phyloP scores from a whole-genome alignment of 208 protist genomes.

The Trypanosoma boissoni region DNA sequence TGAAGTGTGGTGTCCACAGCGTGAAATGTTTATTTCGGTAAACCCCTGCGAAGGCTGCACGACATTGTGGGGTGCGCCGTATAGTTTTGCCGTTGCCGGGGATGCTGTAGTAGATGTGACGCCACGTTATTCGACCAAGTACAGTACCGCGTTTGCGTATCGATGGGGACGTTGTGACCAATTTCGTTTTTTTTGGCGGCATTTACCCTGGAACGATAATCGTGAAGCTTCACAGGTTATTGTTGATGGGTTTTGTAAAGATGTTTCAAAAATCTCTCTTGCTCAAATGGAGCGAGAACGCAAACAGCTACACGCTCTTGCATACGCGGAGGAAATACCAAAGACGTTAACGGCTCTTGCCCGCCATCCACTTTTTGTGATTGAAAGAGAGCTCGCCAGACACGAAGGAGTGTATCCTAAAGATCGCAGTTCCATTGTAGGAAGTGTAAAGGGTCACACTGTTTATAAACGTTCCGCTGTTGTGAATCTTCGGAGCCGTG shows the following conservation, averaged over 20 bases:
- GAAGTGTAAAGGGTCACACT: conserved; percentile 76
- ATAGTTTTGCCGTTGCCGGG: conserved; percentile 74
- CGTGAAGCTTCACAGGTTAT: conserved; percentile 76
- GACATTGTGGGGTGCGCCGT: conserved; percentile 79
- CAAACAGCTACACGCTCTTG: conserved; percentile 72
- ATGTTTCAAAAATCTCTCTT: conserved; percentile 22
- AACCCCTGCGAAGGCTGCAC: conserved; percentile 74
- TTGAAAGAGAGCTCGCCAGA: conserved; percentile 69
- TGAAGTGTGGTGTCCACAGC: conserved; percentile 83
- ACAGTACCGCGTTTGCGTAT: conserved; percentile 60
- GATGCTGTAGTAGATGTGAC: conserved; percentile 73
- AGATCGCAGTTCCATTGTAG: conserved; percentile 67
- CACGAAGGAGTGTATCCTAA: conserved; percentile 85
- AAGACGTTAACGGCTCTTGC: conserved; percentile 72
- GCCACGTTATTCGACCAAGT: conserved; percentile 81
- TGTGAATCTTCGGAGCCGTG: conserved; percentile 71
- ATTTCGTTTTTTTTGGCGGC: conserved; percentile 74
- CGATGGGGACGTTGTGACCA: conserved; percentile 58
- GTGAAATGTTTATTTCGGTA: conserved; percentile 75
- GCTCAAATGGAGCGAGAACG: conserved; percentile 45
- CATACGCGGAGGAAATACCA: conserved; percentile 79
- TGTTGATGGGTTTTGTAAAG: conserved; percentile 47
- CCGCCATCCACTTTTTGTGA: conserved; percentile 83
- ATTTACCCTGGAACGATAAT: conserved; percentile 76
- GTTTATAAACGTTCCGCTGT: conserved; percentile 89